Evolutionary conservation across 352 stramenopile species (phyloP).

Genomic region (Phytophthora sojae): DNA sequence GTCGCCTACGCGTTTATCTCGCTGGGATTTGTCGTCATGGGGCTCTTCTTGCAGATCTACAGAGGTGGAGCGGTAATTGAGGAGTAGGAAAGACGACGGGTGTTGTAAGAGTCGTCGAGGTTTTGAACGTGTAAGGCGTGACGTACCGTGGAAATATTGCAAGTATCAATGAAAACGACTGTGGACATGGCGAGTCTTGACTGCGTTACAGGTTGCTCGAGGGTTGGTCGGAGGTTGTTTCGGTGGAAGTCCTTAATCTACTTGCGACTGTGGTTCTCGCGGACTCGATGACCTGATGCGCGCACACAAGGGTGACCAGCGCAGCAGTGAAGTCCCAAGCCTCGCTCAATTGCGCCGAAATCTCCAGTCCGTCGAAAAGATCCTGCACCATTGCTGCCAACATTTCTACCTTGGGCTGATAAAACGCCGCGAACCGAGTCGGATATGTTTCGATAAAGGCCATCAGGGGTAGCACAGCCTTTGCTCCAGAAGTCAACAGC

Average conservation of each 20-base stretch:
- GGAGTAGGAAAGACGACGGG: slow-evolving; percentile 12
- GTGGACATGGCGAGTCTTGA: too few species aligned
- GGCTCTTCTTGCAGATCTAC: slow-evolving; percentile 39
- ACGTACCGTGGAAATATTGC: neutral
- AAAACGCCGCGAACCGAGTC: slow-evolving; percentile 41
- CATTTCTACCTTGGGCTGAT: slow-evolving; percentile 38
- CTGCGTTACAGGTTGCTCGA: too few species aligned
- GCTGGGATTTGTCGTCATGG: slow-evolving; percentile 35
- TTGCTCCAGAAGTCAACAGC: slow-evolving; percentile 3
- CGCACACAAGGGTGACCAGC: slow-evolving; percentile 37
- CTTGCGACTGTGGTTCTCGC: slow-evolving; percentile 6
- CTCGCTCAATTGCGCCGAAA: slow-evolving; percentile 39
- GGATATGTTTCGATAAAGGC: slow-evolving; percentile 35
- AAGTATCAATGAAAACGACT: neutral
- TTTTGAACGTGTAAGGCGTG: neutral
- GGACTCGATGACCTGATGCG: slow-evolving; percentile 48
- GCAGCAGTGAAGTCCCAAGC: slow-evolving; percentile 44
- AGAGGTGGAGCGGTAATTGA: slow-evolving; percentile 10
- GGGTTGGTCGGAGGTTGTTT: neutral
- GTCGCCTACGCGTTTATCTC: slow-evolving; percentile 42
- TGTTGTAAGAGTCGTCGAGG: neutral
- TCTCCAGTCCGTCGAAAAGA: slow-evolving; percentile 19
- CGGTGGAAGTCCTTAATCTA: slow-evolving; percentile 10
- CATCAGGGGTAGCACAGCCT: slow-evolving; percentile 15
- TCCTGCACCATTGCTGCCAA: slow-evolving; percentile 6